Evolutionary conservation across 257 asterid genomes (phyloP).

Genomic region (Solanum raphanifolium): DNA sequence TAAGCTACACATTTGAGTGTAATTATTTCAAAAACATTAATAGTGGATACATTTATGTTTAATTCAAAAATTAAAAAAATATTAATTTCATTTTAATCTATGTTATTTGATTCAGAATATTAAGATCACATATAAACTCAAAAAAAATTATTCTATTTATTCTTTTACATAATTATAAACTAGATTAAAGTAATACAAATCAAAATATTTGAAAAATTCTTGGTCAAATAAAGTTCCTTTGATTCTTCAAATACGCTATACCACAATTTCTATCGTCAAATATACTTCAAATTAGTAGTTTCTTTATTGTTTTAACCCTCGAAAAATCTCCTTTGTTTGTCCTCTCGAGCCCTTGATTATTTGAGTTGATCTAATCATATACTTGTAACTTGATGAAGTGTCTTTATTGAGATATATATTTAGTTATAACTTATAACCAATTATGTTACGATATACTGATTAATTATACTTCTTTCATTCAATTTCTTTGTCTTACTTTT

Average conservation of each 20-base stretch:
- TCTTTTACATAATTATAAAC: neutral
- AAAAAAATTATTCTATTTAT: too few species aligned
- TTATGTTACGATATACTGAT: too few species aligned
- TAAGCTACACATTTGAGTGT: too few species aligned
- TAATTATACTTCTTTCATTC: too few species aligned
- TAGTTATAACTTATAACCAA: neutral
- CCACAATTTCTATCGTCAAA: neutral
- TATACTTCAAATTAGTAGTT: neutral
- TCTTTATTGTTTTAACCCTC: neutral
- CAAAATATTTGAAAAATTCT: neutral
- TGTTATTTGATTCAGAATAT: too few species aligned
- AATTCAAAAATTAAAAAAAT: too few species aligned
- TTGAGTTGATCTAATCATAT: neutral
- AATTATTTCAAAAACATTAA: too few species aligned
- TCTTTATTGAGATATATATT: neutral
- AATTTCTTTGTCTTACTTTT: too few species aligned
- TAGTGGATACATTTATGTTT: too few species aligned
- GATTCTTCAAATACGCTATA: neutral
- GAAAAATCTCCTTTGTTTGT: neutral
- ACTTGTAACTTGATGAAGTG: neutral
- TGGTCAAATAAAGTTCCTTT: neutral
- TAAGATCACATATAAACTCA: neutral
- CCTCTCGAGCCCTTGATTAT: neutral
- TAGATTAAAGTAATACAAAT: neutral
- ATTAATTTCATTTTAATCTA: neutral